Evolutionary conservation across 352 stramenopile genomes (phyloP).

Genomic region (Globisporangium lucens): DNA sequence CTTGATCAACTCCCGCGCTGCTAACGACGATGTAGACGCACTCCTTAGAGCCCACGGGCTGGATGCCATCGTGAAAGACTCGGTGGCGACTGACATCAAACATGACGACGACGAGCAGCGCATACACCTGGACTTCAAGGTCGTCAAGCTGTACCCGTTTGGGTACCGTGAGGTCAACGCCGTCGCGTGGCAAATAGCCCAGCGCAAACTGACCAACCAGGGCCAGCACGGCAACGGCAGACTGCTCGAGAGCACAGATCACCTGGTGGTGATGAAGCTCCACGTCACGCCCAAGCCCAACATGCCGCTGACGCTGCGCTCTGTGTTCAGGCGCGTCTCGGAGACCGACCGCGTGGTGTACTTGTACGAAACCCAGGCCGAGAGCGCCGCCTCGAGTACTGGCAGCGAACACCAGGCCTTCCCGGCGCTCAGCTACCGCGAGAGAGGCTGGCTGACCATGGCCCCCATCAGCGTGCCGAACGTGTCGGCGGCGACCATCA

Average conservation of each 20-base stretch:
- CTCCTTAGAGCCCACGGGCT: slow-evolving; percentile 4
- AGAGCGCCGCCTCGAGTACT: neutral
- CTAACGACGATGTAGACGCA: neutral
- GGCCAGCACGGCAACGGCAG: neutral
- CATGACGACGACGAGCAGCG: neutral
- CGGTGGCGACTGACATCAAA: neutral
- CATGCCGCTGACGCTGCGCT: slow-evolving; percentile 1
- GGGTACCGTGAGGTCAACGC: slow-evolving; percentile 1
- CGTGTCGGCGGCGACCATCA: neutral
- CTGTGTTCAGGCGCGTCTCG: neutral
- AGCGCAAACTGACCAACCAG: neutral
- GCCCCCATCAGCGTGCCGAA: slow-evolving; percentile 1
- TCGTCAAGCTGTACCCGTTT: slow-evolving; percentile 13
- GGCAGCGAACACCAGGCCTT: neutral
- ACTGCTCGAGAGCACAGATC: neutral
- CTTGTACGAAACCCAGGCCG: slow-evolving; percentile 1
- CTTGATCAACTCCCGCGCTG: neutral
- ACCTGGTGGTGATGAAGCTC: neutral
- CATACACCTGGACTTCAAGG: slow-evolving; percentile 2
- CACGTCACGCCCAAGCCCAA: neutral
- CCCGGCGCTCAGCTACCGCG: neutral
- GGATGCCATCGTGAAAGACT: neutral
- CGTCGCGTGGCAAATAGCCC: neutral
- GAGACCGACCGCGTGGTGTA: slow-evolving; percentile 8
- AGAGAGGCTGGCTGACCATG: neutral